Conservation (phyloP, 768 basidiomycete genomes). For the Calocybe indica region DNA sequence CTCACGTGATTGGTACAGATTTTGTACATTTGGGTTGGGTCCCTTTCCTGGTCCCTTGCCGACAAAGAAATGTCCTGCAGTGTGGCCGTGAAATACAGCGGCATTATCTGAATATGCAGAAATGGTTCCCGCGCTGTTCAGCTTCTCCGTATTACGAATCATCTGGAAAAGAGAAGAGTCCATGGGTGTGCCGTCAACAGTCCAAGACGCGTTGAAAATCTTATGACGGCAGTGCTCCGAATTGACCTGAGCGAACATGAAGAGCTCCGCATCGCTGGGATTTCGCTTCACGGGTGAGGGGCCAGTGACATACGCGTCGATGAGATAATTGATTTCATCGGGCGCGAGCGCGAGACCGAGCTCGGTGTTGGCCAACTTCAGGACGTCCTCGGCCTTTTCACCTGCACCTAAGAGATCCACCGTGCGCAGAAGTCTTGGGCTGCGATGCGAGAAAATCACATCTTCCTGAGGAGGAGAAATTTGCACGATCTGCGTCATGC, state of each 20-base stretch:
- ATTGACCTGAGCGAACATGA: conserved; percentile 99
- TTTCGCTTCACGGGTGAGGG: conserved; percentile 62
- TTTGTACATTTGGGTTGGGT: conserved; percentile 16
- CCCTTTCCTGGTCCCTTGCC: conserved; percentile 17
- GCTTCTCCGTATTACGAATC: conserved; percentile 92
- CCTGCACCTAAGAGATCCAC: conserved; percentile 49
- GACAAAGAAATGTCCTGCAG: conserved; percentile 70
- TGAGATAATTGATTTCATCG: conserved; percentile 90
- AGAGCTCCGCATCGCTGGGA: conserved; percentile 95
- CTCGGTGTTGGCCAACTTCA: conserved; percentile 71
- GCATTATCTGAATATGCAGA: conserved; percentile 99
- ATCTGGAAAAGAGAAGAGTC: conserved; percentile 86
- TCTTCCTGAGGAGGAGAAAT: conserved; percentile 51
- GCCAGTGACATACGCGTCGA: conserved; percentile 82
- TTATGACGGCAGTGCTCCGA: conserved; percentile 99
- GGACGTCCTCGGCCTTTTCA: conserved; percentile 48
- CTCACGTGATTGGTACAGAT: conserved; percentile 47
- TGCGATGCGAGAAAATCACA: conserved; percentile 51
- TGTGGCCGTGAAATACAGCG: conserved; percentile 81
- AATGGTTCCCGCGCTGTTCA: conserved; percentile 72
- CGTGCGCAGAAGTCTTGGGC: conserved; percentile 62
- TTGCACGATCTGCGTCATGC: conserved; percentile 89
- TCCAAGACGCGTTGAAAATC: conserved; percentile 98
- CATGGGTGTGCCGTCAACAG: conserved; percentile 62
- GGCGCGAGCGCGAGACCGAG: conserved; percentile 87